Percentiles rank a stretch among this genome's conserved stretches.
phyloP scores from a whole-genome alignment of 306 rosid species.

The Vicia faba region DNA sequence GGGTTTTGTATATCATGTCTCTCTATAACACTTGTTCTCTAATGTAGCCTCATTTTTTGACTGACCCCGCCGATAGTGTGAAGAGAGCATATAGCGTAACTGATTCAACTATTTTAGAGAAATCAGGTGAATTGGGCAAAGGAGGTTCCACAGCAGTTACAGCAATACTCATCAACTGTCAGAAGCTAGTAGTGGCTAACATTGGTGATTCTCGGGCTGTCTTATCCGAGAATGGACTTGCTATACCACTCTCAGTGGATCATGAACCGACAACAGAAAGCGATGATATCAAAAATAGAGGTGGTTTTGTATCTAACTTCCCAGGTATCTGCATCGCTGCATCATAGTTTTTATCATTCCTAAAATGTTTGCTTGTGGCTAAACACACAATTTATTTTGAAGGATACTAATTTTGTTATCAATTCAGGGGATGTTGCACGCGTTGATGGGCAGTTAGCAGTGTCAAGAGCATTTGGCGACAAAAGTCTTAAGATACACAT shows the following conservation, averaged over 20 bases:
- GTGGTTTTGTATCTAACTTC: constrained; percentile 92
- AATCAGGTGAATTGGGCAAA: constrained; percentile 72
- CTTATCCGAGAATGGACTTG: constrained; percentile 62
- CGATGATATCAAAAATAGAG: constrained; percentile 66
- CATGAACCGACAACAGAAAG: constrained; percentile 81
- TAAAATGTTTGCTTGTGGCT: not conserved
- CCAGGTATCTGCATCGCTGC: too few species aligned
- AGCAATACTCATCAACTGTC: constrained; percentile 84
- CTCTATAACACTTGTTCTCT: constrained; percentile 18
- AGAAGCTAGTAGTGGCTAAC: constrained; percentile 77
- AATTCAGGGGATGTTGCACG: constrained; percentile 86
- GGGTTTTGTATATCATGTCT: constrained; percentile 14
- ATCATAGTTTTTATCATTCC: too few species aligned
- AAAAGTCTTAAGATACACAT: constrained; percentile 88
- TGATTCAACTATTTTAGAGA: constrained; percentile 71
- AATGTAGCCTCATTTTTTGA: constrained; percentile 80
- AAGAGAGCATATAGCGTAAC: constrained; percentile 73
- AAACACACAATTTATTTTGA: constrained; percentile 1
- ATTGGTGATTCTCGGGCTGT: constrained; percentile 97
- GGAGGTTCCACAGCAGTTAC: constrained; percentile 99
- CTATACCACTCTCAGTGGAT: constrained; percentile 79
- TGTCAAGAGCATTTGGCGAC: constrained; percentile 97
- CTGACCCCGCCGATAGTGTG: constrained; percentile 61
- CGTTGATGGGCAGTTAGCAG: constrained; percentile 95
- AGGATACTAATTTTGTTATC: constrained; percentile 32